Base-by-base conservation (phyloP, 768 basidiomycete genomes). In the Amanita pseudoporphyria region DNA sequence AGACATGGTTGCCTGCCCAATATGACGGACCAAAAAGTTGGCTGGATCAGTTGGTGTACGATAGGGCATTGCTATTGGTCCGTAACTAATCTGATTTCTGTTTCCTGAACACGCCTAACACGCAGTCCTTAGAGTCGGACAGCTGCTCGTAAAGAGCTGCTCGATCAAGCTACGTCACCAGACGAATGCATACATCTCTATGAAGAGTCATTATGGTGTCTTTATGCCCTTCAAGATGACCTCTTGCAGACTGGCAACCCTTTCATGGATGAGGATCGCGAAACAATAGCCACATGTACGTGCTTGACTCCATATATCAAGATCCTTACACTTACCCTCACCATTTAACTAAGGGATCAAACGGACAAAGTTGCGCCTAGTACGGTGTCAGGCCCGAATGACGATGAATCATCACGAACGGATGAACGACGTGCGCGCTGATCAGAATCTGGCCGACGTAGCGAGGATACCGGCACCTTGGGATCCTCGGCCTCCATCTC, bases 121-220 rank as follows among this genome's bases (percentile, higher is more conserved):
- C 39, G 47, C 40, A 26, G 38, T 40, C 36, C 14, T 3, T 66
- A 97, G 94, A 94, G 92, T 57, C 87, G 94, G 5, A 86, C 83
- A 0, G 94, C 94, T 33, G 94, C 95, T 1, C 76, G 86, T 40
- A 91, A 92, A 58, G 95, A 98, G 60, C 74, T 97, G 0, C 69
- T 88, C 9, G 89, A 91, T 60, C 79, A 86, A 60, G 83, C 82
- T 33, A 72, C 73, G 38, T 77, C 77, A 24, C 82, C 87, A 0
- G 78, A 86, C 54, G 86, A 90, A 60, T 94, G 92, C 63, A 91
- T 96, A 71, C 87, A 85, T 62, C 71, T 95, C 32, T 99, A 98
- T 65, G 94, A 97, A 59, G 91, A 91, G 58, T 90, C 91, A 0
- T 64, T 98, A 6, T 96, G 92, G 91, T 87, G 93, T 61, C 72